phyloP scores from a whole-genome alignment of 345 rosid species.

The Cochlearia excelsa region DNA sequence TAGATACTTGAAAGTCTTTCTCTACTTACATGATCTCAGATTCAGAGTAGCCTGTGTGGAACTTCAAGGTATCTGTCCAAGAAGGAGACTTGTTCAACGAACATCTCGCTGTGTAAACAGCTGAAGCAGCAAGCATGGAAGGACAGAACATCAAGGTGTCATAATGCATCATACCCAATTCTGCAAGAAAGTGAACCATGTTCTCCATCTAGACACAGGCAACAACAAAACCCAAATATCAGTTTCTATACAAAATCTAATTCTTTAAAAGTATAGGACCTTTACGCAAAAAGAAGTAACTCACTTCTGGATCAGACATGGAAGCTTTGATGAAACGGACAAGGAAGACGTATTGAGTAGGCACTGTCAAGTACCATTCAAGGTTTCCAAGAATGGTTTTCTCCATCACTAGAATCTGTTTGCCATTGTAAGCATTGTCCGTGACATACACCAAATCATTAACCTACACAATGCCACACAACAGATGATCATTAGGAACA shows the following conservation, averaged over 20 bases:
- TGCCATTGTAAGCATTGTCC: conserved; percentile 71
- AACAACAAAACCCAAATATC: conserved; percentile 7
- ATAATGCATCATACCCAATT: conserved; percentile 71
- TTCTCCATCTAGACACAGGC: conserved; percentile 52
- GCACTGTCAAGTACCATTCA: conserved; percentile 81
- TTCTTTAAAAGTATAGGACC: neutral
- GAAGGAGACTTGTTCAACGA: conserved; percentile 54
- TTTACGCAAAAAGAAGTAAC: neutral
- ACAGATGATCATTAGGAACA: neutral
- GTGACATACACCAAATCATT: conserved; percentile 83
- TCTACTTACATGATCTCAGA: conserved; percentile 50
- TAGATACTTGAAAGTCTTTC: neutral
- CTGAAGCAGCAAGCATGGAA: conserved; percentile 80
- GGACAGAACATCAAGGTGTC: conserved; percentile 48
- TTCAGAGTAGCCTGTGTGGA: conserved; percentile 67
- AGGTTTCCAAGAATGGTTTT: conserved; percentile 66
- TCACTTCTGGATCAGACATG: conserved; percentile 54
- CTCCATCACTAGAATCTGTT: conserved; percentile 78
- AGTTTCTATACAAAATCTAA: conserved; percentile 1
- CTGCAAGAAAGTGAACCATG: conserved; percentile 71
- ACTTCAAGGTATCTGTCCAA: conserved; percentile 72
- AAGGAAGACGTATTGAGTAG: conserved; percentile 83
- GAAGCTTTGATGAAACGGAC: conserved; percentile 80
- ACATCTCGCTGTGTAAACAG: conserved; percentile 82
- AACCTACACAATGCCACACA: conserved; percentile 37